Evolutionary conservation across 495 filamentous ascomycete genomes (phyloP), one percentile per base, ranked within the genome.

Genomic region (Aspergillus conjunctus): DNA sequence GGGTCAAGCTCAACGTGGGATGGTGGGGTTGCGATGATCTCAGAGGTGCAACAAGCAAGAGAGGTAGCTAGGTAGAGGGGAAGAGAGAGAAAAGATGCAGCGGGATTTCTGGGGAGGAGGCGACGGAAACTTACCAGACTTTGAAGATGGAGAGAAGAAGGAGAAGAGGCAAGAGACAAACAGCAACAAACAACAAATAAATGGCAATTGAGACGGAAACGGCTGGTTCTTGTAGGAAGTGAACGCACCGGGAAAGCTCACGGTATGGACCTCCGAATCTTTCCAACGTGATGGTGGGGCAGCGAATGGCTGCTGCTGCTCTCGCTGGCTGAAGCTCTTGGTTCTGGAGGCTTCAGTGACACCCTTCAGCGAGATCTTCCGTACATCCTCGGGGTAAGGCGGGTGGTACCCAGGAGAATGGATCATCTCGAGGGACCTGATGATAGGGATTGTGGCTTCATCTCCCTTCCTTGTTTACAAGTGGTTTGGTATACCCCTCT

Each of bases 231-330:
- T 68, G 71, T 71, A 73, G 70, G 56, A 52, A 51, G 39, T 12
- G 54, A 39, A 33, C 39, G 18, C 66, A 62, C 65, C 70, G 67
- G 71, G 59, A 73, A 70, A 70, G 69, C 60, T 70, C 71, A 68
- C 51, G 59, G 51, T 54, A 51, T 67, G 62, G 41, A 22, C 43
- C 73, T 77, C 74, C 73, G 74, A 73, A 68, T 77, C 74, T 77
- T 77, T 76, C 74, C 74, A 75, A 74, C 60, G 68, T 56, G 58
- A 66, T 66, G 66, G 74, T 77, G 74, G 74, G 74, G 73, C 74
- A 68, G 54, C 59, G 59, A 55, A 34, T 17, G 49, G 18, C 49
- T 62, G 37, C 55, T 33, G 32, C 33, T 31, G 59, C 63, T 63
- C 61, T 63, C 66, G 63, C 69, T 72, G 71, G 68, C 52, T 65